Conservation (phyloP, 306 rosid species). For the Neltuma alba region DNA sequence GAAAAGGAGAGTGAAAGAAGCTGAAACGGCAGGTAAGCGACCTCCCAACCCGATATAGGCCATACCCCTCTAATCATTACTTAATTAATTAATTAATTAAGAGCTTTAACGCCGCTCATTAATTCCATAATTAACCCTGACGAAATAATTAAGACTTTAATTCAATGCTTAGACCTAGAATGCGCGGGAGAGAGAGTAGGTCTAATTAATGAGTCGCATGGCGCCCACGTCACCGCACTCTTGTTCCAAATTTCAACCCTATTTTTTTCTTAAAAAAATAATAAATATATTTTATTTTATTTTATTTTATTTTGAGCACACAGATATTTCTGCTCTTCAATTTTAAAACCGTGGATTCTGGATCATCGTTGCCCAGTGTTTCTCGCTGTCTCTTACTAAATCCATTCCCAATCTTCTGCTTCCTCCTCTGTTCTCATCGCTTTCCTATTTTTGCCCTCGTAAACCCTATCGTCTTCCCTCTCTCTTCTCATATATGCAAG, state of each 20-base stretch:
- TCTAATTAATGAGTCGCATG: neutral
- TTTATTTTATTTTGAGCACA: neutral
- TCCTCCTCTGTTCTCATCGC: neutral
- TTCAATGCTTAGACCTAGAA: neutral
- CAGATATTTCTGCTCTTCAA: neutral
- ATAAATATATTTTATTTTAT: too few species aligned
- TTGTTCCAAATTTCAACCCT: neutral
- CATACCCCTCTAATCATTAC: too few species aligned
- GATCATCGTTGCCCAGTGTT: neutral
- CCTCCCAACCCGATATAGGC: neutral
- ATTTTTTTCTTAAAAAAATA: neutral
- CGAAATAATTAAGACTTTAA: neutral
- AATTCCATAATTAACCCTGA: too few species aligned
- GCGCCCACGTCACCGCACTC: neutral
- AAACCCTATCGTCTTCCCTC: neutral
- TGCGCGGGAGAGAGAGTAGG: neutral
- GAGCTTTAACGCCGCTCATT: too few species aligned
- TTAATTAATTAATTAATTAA: too few species aligned
- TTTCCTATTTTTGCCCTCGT: neutral
- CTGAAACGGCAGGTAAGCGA: neutral
- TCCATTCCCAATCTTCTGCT: neutral
- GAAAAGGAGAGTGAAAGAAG: neutral
- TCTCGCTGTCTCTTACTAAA: neutral
- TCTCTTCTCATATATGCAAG: conserved; percentile 29
- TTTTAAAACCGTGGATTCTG: neutral